phyloP scores from a whole-genome alignment of 352 stramenopile species.

The Globisporangium emineosum region DNA sequence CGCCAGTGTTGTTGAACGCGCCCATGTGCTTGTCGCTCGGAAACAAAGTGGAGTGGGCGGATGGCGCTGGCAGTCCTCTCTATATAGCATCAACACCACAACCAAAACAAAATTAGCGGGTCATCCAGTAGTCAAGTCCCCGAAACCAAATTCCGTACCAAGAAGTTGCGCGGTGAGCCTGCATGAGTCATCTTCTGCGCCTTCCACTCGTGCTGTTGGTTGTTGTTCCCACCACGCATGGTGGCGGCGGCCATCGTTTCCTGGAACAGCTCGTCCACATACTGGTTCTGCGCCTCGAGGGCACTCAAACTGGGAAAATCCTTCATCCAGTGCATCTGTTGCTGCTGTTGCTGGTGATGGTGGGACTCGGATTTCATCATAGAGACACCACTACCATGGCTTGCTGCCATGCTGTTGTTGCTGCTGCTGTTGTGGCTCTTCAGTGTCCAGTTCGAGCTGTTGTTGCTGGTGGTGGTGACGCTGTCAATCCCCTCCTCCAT shows the following conservation, averaged over 20 bases:
- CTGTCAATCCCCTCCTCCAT: conserved; percentile 1
- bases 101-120: not conserved
- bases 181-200: conserved; percentile 3
- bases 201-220: not conserved
- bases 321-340: conserved; percentile 19
- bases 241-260: conserved; percentile 13
- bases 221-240: conserved; percentile 11
- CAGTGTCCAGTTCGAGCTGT: not conserved
- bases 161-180: not conserved
- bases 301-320: conserved; percentile 6
- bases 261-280: conserved; percentile 25
- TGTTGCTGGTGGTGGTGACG: not conserved
- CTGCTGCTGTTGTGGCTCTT: not conserved
- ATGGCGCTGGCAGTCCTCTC: conserved; percentile 3
- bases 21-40: not conserved
- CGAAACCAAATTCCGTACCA: too few species aligned
- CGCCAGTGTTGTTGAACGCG: not conserved
- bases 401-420: conserved; percentile 4
- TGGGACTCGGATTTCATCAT: conserved; percentile 1
- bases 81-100: not conserved
- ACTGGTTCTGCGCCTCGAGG: conserved; percentile 19
- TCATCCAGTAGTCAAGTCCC: too few species aligned
- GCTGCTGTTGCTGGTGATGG: not conserved
- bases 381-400: not conserved
- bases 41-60: not conserved